phyloP scores from a whole-genome alignment of 2,329 filamentous ascomycete genomes.

The Monilinia vaccinii-corymbosi region DNA sequence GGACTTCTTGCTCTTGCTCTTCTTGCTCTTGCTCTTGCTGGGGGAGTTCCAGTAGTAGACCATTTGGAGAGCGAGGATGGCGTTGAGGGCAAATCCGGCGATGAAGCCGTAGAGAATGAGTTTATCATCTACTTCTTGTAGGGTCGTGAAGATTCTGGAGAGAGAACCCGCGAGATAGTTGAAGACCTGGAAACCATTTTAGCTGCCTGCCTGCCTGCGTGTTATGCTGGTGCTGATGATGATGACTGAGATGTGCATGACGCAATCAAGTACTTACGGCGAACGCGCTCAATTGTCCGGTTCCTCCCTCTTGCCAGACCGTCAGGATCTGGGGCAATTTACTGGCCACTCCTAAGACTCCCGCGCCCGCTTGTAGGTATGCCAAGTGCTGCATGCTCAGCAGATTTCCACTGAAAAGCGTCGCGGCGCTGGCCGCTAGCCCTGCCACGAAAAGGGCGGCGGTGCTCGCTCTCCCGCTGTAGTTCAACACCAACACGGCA shows the following conservation, averaged over 20 bases:
- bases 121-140: conserved; percentile 95
- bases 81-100: conserved; percentile 83
- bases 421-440: conserved; percentile 58
- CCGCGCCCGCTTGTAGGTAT: conserved; percentile 76
- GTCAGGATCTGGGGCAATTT: conserved; percentile 91
- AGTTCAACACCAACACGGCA: conserved; percentile 76
- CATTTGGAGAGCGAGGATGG: conserved; percentile 82
- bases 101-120: conserved; percentile 93
- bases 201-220: no score
- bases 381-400: conserved; percentile 40
- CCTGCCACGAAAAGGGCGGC: conserved; percentile 73
- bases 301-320: conserved; percentile 76
- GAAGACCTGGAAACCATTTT: conserved; percentile 61
- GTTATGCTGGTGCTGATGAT: no score
- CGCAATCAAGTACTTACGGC: no score
- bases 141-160: conserved; percentile 91
- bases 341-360: conserved; percentile 72
- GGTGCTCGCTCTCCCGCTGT: conserved; percentile 56
- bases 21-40: conserved; percentile 8
- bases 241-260: no score
- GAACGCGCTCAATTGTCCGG: conserved; percentile 93
- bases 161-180: conserved; percentile 93
- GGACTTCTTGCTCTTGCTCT: conserved; percentile 10
- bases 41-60: conserved; percentile 88
- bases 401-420: conserved; percentile 61